Conservation (phyloP, 1,139 yeast species). For the Scheffersomyces lignicola region DNA sequence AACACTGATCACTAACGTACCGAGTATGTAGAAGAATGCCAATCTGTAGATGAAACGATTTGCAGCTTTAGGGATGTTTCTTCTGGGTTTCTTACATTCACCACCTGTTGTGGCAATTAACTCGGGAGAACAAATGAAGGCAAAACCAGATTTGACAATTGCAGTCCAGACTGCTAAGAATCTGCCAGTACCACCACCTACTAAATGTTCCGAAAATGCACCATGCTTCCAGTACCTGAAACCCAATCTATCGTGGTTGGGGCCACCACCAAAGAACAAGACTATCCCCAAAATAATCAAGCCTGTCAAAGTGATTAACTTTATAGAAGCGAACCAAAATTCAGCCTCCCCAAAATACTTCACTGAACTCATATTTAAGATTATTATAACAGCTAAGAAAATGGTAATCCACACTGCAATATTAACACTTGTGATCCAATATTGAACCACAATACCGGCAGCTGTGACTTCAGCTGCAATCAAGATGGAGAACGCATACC, state of each 20-base stretch:
- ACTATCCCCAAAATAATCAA: slow-evolving; percentile 44
- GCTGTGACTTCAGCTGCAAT: slow-evolving; percentile 54
- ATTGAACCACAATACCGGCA: slow-evolving; percentile 51
- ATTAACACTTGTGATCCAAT: slow-evolving; percentile 55
- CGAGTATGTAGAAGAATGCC: slow-evolving; percentile 46
- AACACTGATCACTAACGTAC: slow-evolving; percentile 49
- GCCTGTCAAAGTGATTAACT: slow-evolving; percentile 37
- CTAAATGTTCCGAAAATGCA: slow-evolving; percentile 49
- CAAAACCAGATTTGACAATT: slow-evolving; percentile 39
- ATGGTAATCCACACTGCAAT: slow-evolving; percentile 59
- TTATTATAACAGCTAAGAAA: slow-evolving; percentile 38
- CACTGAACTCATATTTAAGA: slow-evolving; percentile 46
- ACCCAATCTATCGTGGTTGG: slow-evolving; percentile 59
- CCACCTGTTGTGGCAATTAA: slow-evolving; percentile 40
- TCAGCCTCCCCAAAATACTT: slow-evolving; percentile 64
- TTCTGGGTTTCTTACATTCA: slow-evolving; percentile 47
- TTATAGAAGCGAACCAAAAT: slow-evolving; percentile 64
- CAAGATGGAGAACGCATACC: slow-evolving; percentile 50
- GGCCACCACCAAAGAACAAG: slow-evolving; percentile 53
- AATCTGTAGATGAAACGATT: slow-evolving; percentile 48
- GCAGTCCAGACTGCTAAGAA: slow-evolving; percentile 44
- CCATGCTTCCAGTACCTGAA: slow-evolving; percentile 66
- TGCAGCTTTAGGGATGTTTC: slow-evolving; percentile 47
- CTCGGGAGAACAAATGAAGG: slow-evolving; percentile 43
- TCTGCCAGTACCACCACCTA: slow-evolving; percentile 59